Evolutionary conservation across 768 basidiomycete genomes (phyloP).

Genomic region (Psilocybe cyanescens): DNA sequence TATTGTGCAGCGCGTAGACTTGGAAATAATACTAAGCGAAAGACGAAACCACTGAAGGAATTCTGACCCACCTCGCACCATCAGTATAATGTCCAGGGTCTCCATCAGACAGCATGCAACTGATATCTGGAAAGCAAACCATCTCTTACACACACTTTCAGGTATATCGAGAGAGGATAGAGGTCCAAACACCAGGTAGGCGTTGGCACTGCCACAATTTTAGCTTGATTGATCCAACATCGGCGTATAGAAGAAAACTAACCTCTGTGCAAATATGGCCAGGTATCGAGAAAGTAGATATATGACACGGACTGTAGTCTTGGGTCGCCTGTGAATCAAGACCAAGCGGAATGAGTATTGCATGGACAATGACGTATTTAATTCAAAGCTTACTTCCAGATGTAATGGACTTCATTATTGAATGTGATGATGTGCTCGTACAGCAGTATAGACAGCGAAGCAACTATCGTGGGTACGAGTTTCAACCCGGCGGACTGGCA

Average conservation of each 20-base stretch:
- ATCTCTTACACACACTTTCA: conserved; percentile 8
- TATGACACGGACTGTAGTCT: background rate
- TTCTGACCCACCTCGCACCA: conserved; percentile 9
- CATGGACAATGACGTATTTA: too few species aligned
- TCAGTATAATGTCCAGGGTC: conserved; percentile 14
- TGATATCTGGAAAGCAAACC: conserved; percentile 10
- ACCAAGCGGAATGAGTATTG: too few species aligned
- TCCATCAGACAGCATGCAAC: conserved; percentile 8
- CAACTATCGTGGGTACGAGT: background rate
- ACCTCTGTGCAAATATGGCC: conserved; percentile 8
- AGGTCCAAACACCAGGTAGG: conserved; percentile 14
- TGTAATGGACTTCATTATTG: background rate
- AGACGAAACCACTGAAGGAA: background rate
- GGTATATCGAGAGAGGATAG: background rate
- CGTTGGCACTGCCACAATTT: conserved; percentile 2
- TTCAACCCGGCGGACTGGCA: too few species aligned
- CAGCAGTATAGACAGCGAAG: background rate
- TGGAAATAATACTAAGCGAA: too few species aligned
- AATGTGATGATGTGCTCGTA: background rate
- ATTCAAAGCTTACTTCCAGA: background rate
- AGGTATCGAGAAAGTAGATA: conserved; percentile 13
- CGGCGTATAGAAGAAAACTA: background rate
- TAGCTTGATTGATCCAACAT: background rate
- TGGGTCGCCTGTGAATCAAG: background rate
- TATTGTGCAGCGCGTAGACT: conserved; percentile 17